Percentiles rank a stretch among this genome's conserved stretches.
Evolutionary conservation across 108 stramenopile species (phyloP).

Genomic region (Cyclostephanos tholiformis): DNA sequence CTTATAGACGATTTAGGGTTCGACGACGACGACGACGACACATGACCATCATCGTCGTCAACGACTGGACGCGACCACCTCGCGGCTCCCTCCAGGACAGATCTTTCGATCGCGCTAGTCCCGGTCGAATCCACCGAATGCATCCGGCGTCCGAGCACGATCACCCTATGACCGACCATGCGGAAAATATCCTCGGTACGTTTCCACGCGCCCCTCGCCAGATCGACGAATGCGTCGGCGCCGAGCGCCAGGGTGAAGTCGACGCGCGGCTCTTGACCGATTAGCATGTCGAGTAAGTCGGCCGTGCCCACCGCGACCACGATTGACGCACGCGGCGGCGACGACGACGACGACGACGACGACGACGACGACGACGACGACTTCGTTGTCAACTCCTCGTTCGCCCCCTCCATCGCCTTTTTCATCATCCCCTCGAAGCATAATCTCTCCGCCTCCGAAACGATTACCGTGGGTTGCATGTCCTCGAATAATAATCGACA

Average conservation of each 20-base stretch:
- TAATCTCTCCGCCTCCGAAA: slow-evolving; percentile 70
- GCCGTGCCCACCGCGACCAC: slow-evolving; percentile 65
- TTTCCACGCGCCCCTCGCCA: slow-evolving; percentile 80
- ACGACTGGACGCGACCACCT: slow-evolving; percentile 18
- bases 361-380: too few species aligned
- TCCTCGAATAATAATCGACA: slow-evolving; percentile 65
- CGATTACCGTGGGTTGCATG: slow-evolving; percentile 57
- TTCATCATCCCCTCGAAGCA: slow-evolving; percentile 53
- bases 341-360: too few species aligned
- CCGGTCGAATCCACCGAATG: slow-evolving; percentile 1
- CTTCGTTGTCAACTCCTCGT: background rate
- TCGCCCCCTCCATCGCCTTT: too few species aligned
- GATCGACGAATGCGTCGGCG: slow-evolving; percentile 81
- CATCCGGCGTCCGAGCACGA: slow-evolving; percentile 63
- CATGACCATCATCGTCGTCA: background rate
- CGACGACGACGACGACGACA: slow-evolving; percentile 11
- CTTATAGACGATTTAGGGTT: slow-evolving; percentile 15
- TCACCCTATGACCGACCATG: slow-evolving; percentile 66
- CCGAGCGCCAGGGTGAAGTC: slow-evolving; percentile 76
- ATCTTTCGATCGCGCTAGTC: background rate
- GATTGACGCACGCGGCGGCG: too few species aligned
- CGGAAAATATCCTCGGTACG: slow-evolving; percentile 64
- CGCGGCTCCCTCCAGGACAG: background rate
- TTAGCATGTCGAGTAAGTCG: slow-evolving; percentile 74
- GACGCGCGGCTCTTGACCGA: slow-evolving; percentile 48